phyloP scores from a whole-genome alignment of 495 filamentous ascomycete species.

The Chaetomium fimeti region DNA sequence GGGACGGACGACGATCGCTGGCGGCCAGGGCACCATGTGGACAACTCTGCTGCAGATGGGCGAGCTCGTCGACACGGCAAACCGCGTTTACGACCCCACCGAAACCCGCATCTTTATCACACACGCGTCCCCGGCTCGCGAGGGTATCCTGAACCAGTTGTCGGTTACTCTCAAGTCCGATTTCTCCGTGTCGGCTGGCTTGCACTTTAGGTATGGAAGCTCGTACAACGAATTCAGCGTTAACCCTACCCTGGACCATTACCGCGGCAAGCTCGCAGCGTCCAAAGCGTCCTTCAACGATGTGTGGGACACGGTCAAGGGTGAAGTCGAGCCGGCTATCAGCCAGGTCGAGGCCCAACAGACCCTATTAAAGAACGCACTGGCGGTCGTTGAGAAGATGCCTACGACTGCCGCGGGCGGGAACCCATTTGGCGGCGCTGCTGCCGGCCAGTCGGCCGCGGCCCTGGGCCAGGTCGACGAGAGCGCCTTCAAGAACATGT shows the following conservation, averaged over 20 bases:
- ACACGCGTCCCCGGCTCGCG: slow-evolving; percentile 93
- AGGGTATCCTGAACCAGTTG: slow-evolving; percentile 96
- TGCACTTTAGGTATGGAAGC: slow-evolving; percentile 98
- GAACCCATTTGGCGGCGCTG: slow-evolving; percentile 90
- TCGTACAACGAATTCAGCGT: slow-evolving; percentile 99
- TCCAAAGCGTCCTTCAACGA: slow-evolving; percentile 99
- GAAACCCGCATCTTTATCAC: slow-evolving; percentile 98
- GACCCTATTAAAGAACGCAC: slow-evolving; percentile 80
- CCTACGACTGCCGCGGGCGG: slow-evolving; percentile 89
- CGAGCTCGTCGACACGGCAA: slow-evolving; percentile 95
- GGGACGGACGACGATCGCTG: slow-evolving; percentile 95
- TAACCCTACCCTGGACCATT: slow-evolving; percentile 96
- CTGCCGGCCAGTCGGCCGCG: slow-evolving; percentile 58
- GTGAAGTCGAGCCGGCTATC: slow-evolving; percentile 91
- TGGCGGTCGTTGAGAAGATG: slow-evolving; percentile 94
- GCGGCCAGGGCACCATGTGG: slow-evolving; percentile 99
- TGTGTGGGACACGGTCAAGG: slow-evolving; percentile 98
- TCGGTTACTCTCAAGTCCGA: slow-evolving; percentile 97
- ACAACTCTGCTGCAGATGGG: slow-evolving; percentile 98
- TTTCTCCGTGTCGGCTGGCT: slow-evolving; percentile 94
- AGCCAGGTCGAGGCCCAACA: slow-evolving; percentile 89
- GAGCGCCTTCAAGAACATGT: slow-evolving; percentile 99
- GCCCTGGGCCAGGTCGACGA: slow-evolving; percentile 89
- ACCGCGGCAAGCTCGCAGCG: slow-evolving; percentile 98
- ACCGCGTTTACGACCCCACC: slow-evolving; percentile 95